Base-by-base conservation (phyloP, 805 yeast species). In the Trichomonascus vanleenenianus region DNA sequence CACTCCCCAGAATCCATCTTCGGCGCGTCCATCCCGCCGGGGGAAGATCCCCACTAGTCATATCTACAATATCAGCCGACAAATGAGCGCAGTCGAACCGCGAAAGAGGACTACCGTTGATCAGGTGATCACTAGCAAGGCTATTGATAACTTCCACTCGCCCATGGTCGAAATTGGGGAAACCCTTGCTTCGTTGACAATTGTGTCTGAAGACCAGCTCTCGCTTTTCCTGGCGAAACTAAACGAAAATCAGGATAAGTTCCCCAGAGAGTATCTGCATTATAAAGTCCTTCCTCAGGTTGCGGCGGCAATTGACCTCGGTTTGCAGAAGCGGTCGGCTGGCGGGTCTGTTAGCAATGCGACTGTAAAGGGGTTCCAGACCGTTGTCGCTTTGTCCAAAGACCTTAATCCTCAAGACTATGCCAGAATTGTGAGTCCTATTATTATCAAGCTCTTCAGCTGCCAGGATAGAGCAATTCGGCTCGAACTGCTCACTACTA, bases 401-500 rank as follows among this genome's bases (percentile, higher is more conserved):
- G 65, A 44, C 44, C 50, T 47, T 44, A 51, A 59, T 11, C 61
- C 46, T 12, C 63, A 54, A n/a, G 62, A 59, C 34, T 75, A 75
- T 53, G 58, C 66, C 40, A 61, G 61, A 39, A 40, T 61, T 9
- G 65, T 81, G 8, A 78, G 79, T 48, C 88, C 91, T 1, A 65
- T 79, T 0, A 70, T 88, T n/a, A 68, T 84, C 31, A 67, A 73
- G 35, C 72, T 83, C 19, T 89, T 79, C 57, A 57, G 75, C 1
- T 65, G 80, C 15, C 75, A 83, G 10, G 96, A 91, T 62, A 72
- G 97, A 50, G 78, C 88, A 1, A 71, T 87, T 2, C 70, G 97
- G 46, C 71, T 87, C 55, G 70, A 81, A n/a, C 65, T 93, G 25
- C 68, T 91, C 47, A 76, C 77, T 16, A 67, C 78, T 39, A 64